Percentiles rank a stretch among this genome's conserved stretches.
phyloP scores from a whole-genome alignment of 768 basidiomycete species.

The Agaricus sinodeliciosus region DNA sequence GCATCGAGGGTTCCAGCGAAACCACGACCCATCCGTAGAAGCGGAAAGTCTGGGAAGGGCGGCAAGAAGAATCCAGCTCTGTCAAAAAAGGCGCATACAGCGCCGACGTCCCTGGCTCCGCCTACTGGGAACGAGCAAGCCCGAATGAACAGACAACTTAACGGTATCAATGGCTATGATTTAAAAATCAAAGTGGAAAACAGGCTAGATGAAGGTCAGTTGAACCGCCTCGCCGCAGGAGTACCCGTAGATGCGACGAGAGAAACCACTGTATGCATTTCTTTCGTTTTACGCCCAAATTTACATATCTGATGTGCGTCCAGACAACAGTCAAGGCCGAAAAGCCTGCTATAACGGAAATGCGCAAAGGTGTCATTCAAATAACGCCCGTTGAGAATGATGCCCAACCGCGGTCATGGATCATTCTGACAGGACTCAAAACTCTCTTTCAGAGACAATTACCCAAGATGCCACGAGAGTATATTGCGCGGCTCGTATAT shows the following conservation, averaged over 20 bases:
- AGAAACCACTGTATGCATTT: slow-evolving; percentile 23
- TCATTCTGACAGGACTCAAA: slow-evolving; percentile 92
- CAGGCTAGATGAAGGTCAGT: slow-evolving; percentile 70
- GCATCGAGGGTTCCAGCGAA: slow-evolving; percentile 30
- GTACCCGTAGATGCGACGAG: slow-evolving; percentile 66
- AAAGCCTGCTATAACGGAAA: slow-evolving; percentile 74
- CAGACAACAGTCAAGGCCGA: slow-evolving; percentile 57
- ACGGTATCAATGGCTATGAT: slow-evolving; percentile 41
- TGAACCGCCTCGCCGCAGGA: slow-evolving; percentile 73
- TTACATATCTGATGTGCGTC: not conserved
- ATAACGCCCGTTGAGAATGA: slow-evolving; percentile 85
- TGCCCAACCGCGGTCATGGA: slow-evolving; percentile 60
- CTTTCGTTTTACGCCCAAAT: not conserved
- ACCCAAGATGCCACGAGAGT: slow-evolving; percentile 98
- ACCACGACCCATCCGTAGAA: slow-evolving; percentile 28
- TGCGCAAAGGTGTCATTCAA: slow-evolving; percentile 76
- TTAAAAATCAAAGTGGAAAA: slow-evolving; percentile 67
- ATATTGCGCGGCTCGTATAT: slow-evolving; percentile 92
- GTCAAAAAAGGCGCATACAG: slow-evolving; percentile 50
- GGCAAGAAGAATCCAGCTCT: slow-evolving; percentile 56
- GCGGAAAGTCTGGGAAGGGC: slow-evolving; percentile 44
- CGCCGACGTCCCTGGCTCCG: slow-evolving; percentile 38
- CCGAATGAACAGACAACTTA: slow-evolving; percentile 32
- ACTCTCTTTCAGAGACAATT: slow-evolving; percentile 95
- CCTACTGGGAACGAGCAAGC: slow-evolving; percentile 31